Evolutionary conservation across 306 rosid species (phyloP).

Genomic region (Coriaria nepalensis): DNA sequence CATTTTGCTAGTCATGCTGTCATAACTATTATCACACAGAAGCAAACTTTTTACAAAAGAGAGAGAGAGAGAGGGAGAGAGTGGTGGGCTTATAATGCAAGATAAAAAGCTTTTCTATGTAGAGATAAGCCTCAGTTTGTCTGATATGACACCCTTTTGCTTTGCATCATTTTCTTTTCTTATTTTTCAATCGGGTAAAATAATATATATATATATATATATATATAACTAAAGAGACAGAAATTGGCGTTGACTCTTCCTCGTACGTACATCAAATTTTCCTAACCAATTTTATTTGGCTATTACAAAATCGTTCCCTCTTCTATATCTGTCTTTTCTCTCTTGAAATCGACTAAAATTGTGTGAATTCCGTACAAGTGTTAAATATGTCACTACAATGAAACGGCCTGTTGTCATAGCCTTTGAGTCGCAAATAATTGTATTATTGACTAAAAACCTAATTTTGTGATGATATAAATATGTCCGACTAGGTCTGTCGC

Average conservation of each 20-base stretch:
- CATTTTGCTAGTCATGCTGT: slow-evolving; percentile 19
- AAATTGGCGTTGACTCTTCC: slow-evolving; percentile 59
- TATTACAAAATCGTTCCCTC: neutral
- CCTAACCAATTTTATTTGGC: too few species aligned
- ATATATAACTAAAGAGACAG: slow-evolving; percentile 29
- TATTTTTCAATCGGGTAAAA: slow-evolving; percentile 26
- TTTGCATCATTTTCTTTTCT: slow-evolving; percentile 40
- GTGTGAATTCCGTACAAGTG: too few species aligned
- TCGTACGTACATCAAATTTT: slow-evolving; percentile 24
- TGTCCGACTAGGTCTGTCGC: too few species aligned
- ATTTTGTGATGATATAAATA: too few species aligned
- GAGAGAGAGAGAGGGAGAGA: slow-evolving; percentile 5
- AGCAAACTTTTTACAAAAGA: slow-evolving; percentile 1
- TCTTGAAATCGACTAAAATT: too few species aligned
- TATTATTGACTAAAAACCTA: too few species aligned
- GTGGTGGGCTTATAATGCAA: neutral
- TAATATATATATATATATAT: too few species aligned
- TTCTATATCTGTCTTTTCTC: neutral
- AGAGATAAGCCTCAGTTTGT: slow-evolving; percentile 19
- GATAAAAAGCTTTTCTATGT: neutral
- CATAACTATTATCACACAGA: slow-evolving; percentile 9
- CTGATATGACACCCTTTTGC: slow-evolving; percentile 21
- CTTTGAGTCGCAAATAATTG: too few species aligned
- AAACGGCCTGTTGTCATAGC: too few species aligned
- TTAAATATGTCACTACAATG: too few species aligned